A percentile compares a stretch with the other conserved stretches of the same genome.
Evolutionary conservation across 1,284 basidiomycete species (phyloP).

Genomic region (Cryptococcus maquisensis): DNA sequence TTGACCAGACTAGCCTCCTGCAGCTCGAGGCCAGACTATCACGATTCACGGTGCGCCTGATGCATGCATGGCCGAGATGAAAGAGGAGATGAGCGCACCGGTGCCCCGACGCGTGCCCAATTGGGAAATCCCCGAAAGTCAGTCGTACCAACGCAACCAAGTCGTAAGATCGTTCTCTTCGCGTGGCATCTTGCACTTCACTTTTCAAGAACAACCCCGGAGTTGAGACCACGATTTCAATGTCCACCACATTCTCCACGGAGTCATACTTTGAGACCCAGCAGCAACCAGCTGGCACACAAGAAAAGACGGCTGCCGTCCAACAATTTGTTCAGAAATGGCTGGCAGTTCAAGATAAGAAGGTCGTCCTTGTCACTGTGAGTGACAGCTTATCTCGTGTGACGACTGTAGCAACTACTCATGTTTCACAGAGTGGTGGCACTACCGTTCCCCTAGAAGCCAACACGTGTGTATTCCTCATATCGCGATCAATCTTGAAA

Average conservation of each 20-base stretch:
- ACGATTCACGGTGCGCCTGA: too few relatives aligned
- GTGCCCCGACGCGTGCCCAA: too few relatives aligned
- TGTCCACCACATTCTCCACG: constrained; percentile 60
- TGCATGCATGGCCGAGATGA: too few relatives aligned
- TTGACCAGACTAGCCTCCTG: too few relatives aligned
- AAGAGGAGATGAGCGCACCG: too few relatives aligned
- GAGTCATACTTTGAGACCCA: constrained; percentile 84
- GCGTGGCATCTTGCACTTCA: too few relatives aligned
- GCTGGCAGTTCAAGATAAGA: constrained; percentile 61
- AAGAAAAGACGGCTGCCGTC: constrained; percentile 62
- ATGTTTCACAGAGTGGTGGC: constrained; percentile 74
- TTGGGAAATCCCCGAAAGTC: too few relatives aligned
- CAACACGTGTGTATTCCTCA: constrained; percentile 72
- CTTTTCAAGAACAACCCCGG: background rate
- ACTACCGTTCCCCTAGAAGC: constrained; percentile 92
- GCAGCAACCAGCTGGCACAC: constrained; percentile 63
- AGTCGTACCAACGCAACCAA: too few relatives aligned
- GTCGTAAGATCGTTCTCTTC: too few relatives aligned
- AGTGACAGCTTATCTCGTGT: constrained; percentile 39
- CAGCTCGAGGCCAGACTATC: too few relatives aligned
- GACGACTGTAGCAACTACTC: constrained; percentile 5
- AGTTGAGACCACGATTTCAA: too few relatives aligned
- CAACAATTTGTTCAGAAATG: constrained; percentile 64
- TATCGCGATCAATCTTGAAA: background rate
- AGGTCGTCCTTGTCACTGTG: constrained; percentile 90